Conservation (phyloP, 768 basidiomycete species). For the Daedalea quercina region DNA sequence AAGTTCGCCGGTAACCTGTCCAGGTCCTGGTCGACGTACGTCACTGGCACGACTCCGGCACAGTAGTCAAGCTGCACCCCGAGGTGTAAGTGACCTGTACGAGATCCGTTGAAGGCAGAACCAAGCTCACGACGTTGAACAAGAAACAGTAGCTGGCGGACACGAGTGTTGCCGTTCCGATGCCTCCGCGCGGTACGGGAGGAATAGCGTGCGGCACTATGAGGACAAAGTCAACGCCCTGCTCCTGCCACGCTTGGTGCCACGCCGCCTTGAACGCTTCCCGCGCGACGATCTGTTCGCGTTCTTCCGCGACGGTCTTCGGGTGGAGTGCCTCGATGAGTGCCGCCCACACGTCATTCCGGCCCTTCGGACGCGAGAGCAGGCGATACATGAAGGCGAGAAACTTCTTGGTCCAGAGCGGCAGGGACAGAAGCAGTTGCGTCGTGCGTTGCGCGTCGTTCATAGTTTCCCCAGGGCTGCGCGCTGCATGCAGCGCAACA, state of each 20-base stretch:
- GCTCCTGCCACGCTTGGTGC: conserved; percentile 16
- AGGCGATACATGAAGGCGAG: conserved; percentile 18
- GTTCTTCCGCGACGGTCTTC: conserved; percentile 18
- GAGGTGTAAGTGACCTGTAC: background rate
- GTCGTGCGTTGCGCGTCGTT: background rate
- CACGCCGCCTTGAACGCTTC: conserved; percentile 21
- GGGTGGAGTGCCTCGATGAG: conserved; percentile 16
- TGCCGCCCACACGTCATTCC: conserved; percentile 22
- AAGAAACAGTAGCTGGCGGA: conserved; percentile 30
- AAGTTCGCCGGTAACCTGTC: conserved; percentile 25
- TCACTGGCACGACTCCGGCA: conserved; percentile 40
- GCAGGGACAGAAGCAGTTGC: conserved; percentile 12
- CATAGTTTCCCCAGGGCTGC: conserved; percentile 5
- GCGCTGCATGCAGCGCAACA: conserved; percentile 9
- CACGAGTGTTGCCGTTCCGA: conserved; percentile 25
- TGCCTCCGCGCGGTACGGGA: conserved; percentile 28
- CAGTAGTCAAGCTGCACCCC: conserved; percentile 34
- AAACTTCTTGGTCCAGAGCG: conserved; percentile 19
- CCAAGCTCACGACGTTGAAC: conserved; percentile 38
- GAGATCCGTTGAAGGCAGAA: background rate
- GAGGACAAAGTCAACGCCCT: conserved; percentile 30
- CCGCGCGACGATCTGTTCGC: conserved; percentile 16
- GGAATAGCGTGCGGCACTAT: conserved; percentile 33
- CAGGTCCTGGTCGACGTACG: conserved; percentile 25
- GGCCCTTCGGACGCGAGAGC: conserved; percentile 19